Evolutionary conservation across 306 rosid species (phyloP), one percentile per base, ranked within the genome.

Genomic region (Dalbergia cochinchinensis): DNA sequence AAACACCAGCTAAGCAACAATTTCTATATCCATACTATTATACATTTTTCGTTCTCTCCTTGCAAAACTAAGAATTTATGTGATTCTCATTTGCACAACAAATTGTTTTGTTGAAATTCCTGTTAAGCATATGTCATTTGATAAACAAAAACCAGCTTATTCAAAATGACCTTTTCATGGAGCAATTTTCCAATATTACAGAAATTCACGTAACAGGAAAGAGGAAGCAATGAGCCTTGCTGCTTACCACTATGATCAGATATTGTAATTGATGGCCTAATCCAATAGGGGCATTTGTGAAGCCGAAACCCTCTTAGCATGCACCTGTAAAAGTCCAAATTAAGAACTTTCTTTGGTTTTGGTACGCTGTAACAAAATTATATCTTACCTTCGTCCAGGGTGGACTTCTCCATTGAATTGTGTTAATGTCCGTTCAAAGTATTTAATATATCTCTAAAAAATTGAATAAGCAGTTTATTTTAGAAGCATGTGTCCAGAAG

Each of bases 261-360:
- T 76, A 94, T 76, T 50, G 97, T 92, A 80, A 94, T 84, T 67
- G 95, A 90, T 33, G 97, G 98, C 67, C 94, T 91, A 69, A 94
- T 65, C 97, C 97, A 94, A 65, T 89, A 87, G 42, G 98, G 98
- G 86, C 97, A 94, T 65, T 87, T 92, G 86, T 87, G 97, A 82
- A 94, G 91, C 82, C 98, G 92, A 83, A 92, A 88, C 65, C 97
- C 98, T 84, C 98, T 86, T 65, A 92, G 91, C 94, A 91, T 92
- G 90, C 98, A 94, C 91, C 98, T 94, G 88, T 64, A 63, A 58
- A 81, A 70, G 63, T 83, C 77, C 63, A 42, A 73, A 78, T 68
- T 85, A 73, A 74, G 78, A 82, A 79, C 65, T 42, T 71, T 69
- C 71, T 68, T 71, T 51, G 19, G 58, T 6, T 82, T 50, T 77